These are phyloP conservation scores for Candida nonsorbophila DNA, from an alignment of 805 yeast genomes.

Conservation along the genomic window DNA sequence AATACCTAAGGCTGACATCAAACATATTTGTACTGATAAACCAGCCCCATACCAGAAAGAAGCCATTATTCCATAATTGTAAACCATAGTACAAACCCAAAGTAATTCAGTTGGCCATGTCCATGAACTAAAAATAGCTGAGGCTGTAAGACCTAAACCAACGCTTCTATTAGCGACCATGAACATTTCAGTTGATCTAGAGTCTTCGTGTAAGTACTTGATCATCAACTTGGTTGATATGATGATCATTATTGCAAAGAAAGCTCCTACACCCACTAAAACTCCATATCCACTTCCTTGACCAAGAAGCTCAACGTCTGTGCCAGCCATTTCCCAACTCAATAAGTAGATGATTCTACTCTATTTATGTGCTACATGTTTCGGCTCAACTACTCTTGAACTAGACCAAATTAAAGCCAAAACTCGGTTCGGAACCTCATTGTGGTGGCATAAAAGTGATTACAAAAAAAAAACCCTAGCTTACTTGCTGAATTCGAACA, in stretches of 20 bases:
- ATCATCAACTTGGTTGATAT: constrained; percentile 17
- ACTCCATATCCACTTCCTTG: constrained; percentile 27
- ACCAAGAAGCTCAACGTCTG: too few relatives aligned
- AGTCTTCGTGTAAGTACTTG: constrained; percentile 19
- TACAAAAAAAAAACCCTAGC: too few relatives aligned
- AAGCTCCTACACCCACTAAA: constrained; percentile 24
- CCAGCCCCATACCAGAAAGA: constrained; percentile 21
- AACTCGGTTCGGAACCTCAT: too few relatives aligned
- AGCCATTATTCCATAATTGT: constrained; percentile 19
- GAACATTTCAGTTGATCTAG: constrained; percentile 21
- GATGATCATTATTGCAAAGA: constrained; percentile 24
- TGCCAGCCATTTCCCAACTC: too few relatives aligned
- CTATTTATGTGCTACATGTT: too few relatives aligned
- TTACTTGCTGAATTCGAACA: too few relatives aligned
- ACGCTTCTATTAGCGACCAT: constrained; percentile 22
- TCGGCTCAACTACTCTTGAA: too few relatives aligned
- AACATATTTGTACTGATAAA: constrained; percentile 19
- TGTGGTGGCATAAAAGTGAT: too few relatives aligned
- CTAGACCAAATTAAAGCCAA: too few relatives aligned
- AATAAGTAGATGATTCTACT: too few relatives aligned
- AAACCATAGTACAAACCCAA: constrained; percentile 20
- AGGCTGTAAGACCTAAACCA: constrained; percentile 16
- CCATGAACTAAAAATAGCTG: constrained; percentile 22
- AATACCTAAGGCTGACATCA: constrained; percentile 19
- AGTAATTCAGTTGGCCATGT: constrained; percentile 24